These are phyloP conservation scores for Asterochloris sp. DNA, from an alignment of 139 green algal species.

Conservation along the genomic window DNA sequence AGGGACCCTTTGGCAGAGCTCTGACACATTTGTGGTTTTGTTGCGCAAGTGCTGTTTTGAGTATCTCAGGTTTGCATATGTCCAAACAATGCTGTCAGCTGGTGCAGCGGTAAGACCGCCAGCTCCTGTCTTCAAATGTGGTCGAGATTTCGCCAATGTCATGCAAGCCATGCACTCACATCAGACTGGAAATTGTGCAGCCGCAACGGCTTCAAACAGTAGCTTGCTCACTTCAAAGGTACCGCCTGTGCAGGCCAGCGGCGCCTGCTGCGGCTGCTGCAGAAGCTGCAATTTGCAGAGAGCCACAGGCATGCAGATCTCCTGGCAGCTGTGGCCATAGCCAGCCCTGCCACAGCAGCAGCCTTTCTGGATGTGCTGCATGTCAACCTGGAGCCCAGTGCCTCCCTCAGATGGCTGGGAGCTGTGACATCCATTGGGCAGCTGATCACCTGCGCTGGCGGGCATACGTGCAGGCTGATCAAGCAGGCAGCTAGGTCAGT, in stretches of 20 bases:
- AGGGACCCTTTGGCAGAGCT: not conserved
- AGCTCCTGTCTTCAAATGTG: not conserved
- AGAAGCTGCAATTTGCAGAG: conserved; percentile 5
- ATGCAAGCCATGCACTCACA: not conserved
- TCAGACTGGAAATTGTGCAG: not conserved
- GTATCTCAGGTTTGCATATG: not conserved
- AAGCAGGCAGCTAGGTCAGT: not conserved
- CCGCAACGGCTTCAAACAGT: not conserved
- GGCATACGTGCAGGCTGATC: not conserved
- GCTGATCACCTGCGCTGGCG: not conserved
- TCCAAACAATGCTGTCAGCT: not conserved
- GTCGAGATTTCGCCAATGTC: not conserved
- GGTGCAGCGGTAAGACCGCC: not conserved
- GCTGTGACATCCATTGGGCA: conserved; percentile 10
- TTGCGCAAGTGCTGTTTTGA: not conserved
- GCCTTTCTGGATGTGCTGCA: conserved; percentile 41
- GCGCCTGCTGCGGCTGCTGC: conserved; percentile 17
- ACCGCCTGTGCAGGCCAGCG: conserved; percentile 7
- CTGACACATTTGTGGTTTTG: not conserved
- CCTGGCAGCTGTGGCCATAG: conserved; percentile 30
- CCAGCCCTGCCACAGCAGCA: conserved; percentile 35
- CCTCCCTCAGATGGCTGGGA: conserved; percentile 4
- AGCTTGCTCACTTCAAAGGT: not conserved
- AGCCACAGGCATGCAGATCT: conserved; percentile 22
- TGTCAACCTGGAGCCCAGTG: conserved; percentile 46